Evolutionary conservation across 2,329 filamentous ascomycete genomes (phyloP), one percentile per base, ranked within the genome.

Genomic region (Diaporthe longicolla): DNA sequence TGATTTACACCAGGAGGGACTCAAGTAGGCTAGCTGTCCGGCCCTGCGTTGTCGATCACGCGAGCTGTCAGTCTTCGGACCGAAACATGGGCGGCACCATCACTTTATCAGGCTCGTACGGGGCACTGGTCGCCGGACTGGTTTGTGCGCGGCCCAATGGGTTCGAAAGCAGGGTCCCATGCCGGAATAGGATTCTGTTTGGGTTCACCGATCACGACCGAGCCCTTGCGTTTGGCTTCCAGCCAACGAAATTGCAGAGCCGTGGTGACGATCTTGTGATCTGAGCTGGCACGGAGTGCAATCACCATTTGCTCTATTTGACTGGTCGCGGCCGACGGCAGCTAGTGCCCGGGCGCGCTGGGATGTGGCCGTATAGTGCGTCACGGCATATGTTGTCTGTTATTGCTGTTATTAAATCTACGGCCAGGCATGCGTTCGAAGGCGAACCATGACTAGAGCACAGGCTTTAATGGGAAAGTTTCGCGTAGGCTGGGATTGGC

Each of bases 271-370:
- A 26, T 32, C 48, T 68, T 52, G 40, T 68, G 63, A 54, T 29
- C n/a, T 68, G 63, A 54, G 63, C 63, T 54, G 63, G 63, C 48
- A 40, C 48, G 10, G 48, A 32, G 48, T 48, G 32, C 45, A 40
- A 54, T 26, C 48, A 54, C 63, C 4, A 21, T 54, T 17, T 54
- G 24, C 15, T n/a, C n/a, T 29, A 40, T 54, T 11, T 54, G 17
- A 68, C 63, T 68, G 63, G 63, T 68, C 63, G 63, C 48, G 48
- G 63, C 63, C 45, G 48, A 54, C 63, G 63, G 63, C 63, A 68
- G 32, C 63, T 68, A 68, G 63, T 54, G 63, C 43, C 63, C 63
- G 63, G 45, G 43, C 48, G 63, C 21, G 4, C 45, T 24, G 45
- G 63, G 63, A 37, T 66, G 63, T 13, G 19, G 32, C 48, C 3